Evolutionary conservation across 495 filamentous ascomycete genomes (phyloP).

Genomic region (Aspergillus taichungensis): DNA sequence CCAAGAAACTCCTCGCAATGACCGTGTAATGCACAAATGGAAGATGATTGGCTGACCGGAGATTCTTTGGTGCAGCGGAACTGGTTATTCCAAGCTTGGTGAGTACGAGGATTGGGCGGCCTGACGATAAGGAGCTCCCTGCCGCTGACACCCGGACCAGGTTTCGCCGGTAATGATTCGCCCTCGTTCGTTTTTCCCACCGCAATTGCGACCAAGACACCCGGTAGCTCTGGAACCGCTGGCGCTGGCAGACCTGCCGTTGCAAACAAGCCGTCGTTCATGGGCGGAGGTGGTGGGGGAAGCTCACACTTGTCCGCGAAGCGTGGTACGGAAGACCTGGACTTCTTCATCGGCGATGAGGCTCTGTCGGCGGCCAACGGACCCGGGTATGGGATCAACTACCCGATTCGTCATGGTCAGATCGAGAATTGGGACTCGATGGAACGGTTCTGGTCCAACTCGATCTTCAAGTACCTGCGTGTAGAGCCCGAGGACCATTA

Average conservation of each 20-base stretch:
- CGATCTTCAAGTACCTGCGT: constrained; percentile 97
- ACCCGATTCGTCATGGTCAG: constrained; percentile 94
- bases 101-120: constrained; percentile 15
- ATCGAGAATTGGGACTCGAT: constrained; percentile 99
- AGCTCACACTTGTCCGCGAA: constrained; percentile 77
- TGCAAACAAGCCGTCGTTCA: constrained; percentile 87
- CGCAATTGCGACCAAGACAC: constrained; percentile 91
- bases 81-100: constrained; percentile 98
- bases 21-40: background rate
- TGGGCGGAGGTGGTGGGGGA: constrained; percentile 81
- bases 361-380: constrained; percentile 75
- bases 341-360: constrained; percentile 98
- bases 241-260: constrained; percentile 83
- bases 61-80: constrained; percentile 59
- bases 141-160: constrained; percentile 31
- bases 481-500: constrained; percentile 98
- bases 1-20: constrained; percentile 3
- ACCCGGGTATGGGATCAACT: constrained; percentile 91
- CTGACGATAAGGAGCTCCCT: too few species aligned
- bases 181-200: constrained; percentile 99
- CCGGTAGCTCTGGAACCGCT: constrained; percentile 59
- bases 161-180: constrained; percentile 98
- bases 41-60: constrained; percentile 3
- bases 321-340: constrained; percentile 92
- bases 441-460: constrained; percentile 99